These are phyloP conservation scores for Beauveria rudraprayagi DNA, from an alignment of 2,329 filamentous ascomycete genomes.

Conservation along the genomic window DNA sequence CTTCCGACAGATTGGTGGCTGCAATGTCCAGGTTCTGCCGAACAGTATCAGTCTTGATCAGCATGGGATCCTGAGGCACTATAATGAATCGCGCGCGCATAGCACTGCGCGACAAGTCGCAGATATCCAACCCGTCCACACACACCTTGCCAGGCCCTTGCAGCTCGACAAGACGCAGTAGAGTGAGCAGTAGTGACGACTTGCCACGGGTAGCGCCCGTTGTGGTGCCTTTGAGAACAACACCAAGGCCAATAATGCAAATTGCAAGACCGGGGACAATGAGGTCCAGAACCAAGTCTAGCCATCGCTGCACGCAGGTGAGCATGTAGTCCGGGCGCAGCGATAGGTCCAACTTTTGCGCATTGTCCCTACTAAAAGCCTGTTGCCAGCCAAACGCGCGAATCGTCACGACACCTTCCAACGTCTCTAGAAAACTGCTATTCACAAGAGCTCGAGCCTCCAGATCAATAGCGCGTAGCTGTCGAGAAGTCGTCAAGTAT, in stretches of 20 bases:
- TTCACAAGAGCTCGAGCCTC: neutral
- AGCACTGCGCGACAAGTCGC: conserved; percentile 28
- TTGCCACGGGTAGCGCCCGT: conserved; percentile 37
- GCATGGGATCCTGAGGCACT: conserved; percentile 9
- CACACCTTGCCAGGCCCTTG: conserved; percentile 27
- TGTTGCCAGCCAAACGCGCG: conserved; percentile 7
- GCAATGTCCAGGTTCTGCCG: conserved; percentile 13
- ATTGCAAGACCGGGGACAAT: conserved; percentile 21
- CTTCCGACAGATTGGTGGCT: conserved; percentile 8
- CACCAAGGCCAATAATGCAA: neutral
- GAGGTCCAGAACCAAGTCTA: conserved; percentile 34
- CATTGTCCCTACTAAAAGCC: neutral
- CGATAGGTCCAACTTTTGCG: neutral
- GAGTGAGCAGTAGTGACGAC: conserved; percentile 33
- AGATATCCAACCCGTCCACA: conserved; percentile 35
- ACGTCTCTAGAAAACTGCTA: conserved; percentile 6
- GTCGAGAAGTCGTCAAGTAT: conserved; percentile 14
- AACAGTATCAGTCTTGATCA: conserved; percentile 13
- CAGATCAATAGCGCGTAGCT: conserved; percentile 8
- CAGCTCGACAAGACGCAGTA: conserved; percentile 38
- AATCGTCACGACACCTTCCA: conserved; percentile 7
- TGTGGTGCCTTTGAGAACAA: neutral
- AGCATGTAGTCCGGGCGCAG: conserved; percentile 24
- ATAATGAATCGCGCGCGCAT: conserved; percentile 32
- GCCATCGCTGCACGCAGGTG: conserved; percentile 36